These are phyloP conservation scores for Hericium alpestre DNA, from an alignment of 768 basidiomycete species.

Conservation along the genomic window DNA sequence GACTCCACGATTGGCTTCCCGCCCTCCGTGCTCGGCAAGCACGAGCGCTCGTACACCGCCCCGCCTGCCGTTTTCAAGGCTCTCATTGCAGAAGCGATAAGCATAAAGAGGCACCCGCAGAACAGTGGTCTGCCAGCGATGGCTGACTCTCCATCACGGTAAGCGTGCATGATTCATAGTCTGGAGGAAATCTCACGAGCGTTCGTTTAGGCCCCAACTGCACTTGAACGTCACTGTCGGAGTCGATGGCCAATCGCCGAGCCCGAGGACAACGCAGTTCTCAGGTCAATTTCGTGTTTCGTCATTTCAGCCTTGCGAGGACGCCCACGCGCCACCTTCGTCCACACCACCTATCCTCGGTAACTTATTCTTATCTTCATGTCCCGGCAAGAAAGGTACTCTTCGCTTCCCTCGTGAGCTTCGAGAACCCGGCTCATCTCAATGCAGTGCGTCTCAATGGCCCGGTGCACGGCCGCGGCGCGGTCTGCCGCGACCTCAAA, in stretches of 20 bases:
- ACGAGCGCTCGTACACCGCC: constrained; percentile 12
- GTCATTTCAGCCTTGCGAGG: neutral
- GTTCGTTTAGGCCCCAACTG: neutral
- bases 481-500: constrained; percentile 75
- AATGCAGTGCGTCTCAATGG: constrained; percentile 57
- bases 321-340: neutral
- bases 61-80: constrained; percentile 5
- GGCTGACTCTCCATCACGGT: neutral
- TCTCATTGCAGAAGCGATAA: neutral
- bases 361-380: constrained; percentile 83
- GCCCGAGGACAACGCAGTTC: constrained; percentile 1
- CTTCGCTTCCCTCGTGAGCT: neutral
- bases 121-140: neutral
- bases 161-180: neutral
- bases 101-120: neutral
- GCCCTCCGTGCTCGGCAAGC: neutral
- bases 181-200: neutral
- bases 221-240: neutral
- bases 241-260: neutral
- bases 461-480: constrained; percentile 66
- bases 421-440: neutral
- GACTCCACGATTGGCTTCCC: neutral
- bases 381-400: constrained; percentile 88
- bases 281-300: neutral
- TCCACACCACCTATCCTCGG: constrained; percentile 35